Base-by-base conservation (phyloP, 78 protist species). In the Isochrysis galbana region DNA sequence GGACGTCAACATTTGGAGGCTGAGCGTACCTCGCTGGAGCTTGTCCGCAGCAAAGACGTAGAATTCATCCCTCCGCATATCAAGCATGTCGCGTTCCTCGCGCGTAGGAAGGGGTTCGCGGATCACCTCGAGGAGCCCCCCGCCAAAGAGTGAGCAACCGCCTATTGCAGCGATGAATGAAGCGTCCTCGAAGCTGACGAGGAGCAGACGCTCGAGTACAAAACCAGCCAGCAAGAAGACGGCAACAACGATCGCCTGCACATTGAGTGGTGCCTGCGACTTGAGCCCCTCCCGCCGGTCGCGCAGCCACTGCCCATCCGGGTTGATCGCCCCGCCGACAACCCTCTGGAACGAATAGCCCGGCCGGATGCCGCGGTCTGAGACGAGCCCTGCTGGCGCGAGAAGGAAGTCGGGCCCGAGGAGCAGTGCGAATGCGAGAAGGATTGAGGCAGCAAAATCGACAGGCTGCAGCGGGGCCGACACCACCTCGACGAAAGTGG, bases 361-460 rank as follows among this genome's bases (percentile, higher is more conserved):
- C 17, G 80, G 80, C 21, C 80, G 80, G 80, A 70, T 70, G 80
- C 80, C 80, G 41, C 22, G n/a, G 39, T 17, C 19, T 2, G 80
- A 70, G 32, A 70, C 80, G 34, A 70, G 41, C 21, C 80, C 80
- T 7, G 80, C 34, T 1, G 80, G 80, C 80, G 80, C 80, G 80
- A 70, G 80, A 41, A 70, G 34, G 41, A 70, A 70, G 80, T 70
- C 80, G 34, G 80, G 80, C n/a, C 80, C 80, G 41, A 70, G 80
- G 19, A 34, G 41, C n/a, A 70, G 39, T 3, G 80, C 80, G 39
- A n/a, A 2, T 36, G 32, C 80, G 41, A 70, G 39, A 41, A 34
- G 36, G 80, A 70, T 36, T 23, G 74, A 23, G 74, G 61, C 74
- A n/a, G 14, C 74, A n/a, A 67, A n/a, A n/a, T 67, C 74, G 74